These are phyloP conservation scores for Neohortaea acidophila DNA, from an alignment of 495 filamentous ascomycete genomes.

Conservation along the genomic window DNA sequence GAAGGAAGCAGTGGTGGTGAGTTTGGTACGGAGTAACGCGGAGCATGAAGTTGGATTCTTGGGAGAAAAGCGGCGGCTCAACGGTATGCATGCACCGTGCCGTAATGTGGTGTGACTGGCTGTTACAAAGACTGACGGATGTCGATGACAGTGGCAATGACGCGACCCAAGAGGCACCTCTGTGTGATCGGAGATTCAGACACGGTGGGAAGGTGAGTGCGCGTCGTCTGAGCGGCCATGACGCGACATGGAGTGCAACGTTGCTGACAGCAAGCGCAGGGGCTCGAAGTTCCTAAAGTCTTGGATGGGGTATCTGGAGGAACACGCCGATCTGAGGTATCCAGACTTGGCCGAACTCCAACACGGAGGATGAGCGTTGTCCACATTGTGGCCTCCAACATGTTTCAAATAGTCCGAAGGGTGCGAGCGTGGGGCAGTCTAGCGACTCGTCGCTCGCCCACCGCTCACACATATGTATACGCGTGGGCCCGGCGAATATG, in stretches of 20 bases:
- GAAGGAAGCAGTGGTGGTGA: conserved; percentile 89
- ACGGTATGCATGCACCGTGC: conserved; percentile 46
- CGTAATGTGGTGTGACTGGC: background rate
- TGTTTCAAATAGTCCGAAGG: too few relatives aligned
- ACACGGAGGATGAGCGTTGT: conserved; percentile 3
- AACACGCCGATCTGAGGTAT: conserved; percentile 71
- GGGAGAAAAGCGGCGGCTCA: conserved; percentile 79
- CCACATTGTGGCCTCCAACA: background rate
- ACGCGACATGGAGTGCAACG: background rate
- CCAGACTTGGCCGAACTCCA: conserved; percentile 39
- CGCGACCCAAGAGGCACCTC: conserved; percentile 74
- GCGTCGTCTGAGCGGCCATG: too few relatives aligned
- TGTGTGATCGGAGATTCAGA: conserved; percentile 88
- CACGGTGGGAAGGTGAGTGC: conserved; percentile 66
- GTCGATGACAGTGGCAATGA: conserved; percentile 65
- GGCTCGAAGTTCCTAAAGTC: conserved; percentile 66
- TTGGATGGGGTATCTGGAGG: conserved; percentile 84
- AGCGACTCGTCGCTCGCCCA: too few relatives aligned
- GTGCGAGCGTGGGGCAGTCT: too few relatives aligned
- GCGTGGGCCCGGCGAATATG: too few relatives aligned
- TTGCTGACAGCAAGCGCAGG: conserved; percentile 18
- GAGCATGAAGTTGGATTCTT: conserved; percentile 84
- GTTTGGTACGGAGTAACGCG: conserved; percentile 75
- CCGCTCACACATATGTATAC: too few relatives aligned
- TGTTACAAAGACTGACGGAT: background rate